Conservation (phyloP, 352 stramenopile species). For the Globisporangium carolinianum region DNA sequence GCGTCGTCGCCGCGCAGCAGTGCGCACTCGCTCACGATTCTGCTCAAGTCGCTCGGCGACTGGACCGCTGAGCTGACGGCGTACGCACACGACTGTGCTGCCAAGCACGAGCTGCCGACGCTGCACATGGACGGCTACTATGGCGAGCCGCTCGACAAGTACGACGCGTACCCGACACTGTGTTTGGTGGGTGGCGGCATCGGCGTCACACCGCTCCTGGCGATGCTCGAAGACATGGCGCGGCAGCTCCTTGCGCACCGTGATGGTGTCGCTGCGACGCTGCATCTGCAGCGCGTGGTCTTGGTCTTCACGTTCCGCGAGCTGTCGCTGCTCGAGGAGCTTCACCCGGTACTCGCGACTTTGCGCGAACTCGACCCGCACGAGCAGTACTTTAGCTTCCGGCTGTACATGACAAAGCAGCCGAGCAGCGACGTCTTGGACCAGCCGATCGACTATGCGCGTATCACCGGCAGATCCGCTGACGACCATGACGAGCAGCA, state of each 20-base stretch:
- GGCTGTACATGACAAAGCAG: constrained; percentile 19
- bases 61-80: constrained; percentile 25
- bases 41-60: constrained; percentile 34
- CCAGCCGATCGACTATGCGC: constrained; percentile 7
- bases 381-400: constrained; percentile 8
- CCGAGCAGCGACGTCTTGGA: constrained; percentile 12
- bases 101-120: constrained; percentile 13
- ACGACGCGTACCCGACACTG: constrained; percentile 29
- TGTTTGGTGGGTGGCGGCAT: constrained; percentile 29
- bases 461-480: neutral
- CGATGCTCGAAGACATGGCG: constrained; percentile 27
- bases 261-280: neutral
- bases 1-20: constrained; percentile 24
- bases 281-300: constrained; percentile 10
- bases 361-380: constrained; percentile 14
- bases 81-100: constrained; percentile 29
- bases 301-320: constrained; percentile 20
- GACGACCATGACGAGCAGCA: neutral
- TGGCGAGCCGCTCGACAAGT: constrained; percentile 21
- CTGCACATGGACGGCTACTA: constrained; percentile 48
- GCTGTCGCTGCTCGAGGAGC: constrained; percentile 16
- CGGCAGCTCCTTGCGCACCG: neutral
- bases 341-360: constrained; percentile 13
- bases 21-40: constrained; percentile 22
- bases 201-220: constrained; percentile 27